Base-by-base conservation (phyloP, 2,329 filamentous ascomycete species). In the Claviceps fusiformis region DNA sequence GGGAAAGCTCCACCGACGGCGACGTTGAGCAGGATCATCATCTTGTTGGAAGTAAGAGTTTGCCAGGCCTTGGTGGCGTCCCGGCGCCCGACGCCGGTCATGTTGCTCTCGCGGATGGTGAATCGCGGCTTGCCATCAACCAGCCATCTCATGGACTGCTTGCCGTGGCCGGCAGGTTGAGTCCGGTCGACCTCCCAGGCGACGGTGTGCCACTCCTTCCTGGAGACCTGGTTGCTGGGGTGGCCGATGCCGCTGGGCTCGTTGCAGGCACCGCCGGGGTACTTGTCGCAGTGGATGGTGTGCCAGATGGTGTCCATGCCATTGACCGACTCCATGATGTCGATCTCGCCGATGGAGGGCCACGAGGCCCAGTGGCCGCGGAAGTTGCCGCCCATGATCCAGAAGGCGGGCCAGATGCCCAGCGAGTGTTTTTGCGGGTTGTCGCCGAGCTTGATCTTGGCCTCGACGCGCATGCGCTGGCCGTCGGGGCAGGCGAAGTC, bases 381-480 rank as follows among this genome's bases (percentile, higher is more conserved):
- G 62, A 68, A 73, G 1, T 58, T 61, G 9, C 64, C 57, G 6
- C 73, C 73, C 37, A 76, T 67, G 27, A 69, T 63, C 74, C 73
- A 76, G 58, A 76, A 75, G 0, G 73, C 74, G 0, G 70, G 71
- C 74, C 74, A 76, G 60, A 75, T 72, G 19, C 73, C 72, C 50
- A 67, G 59, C 56, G 71, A 67, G 5, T 59, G 52, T 9, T 53
- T 27, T 31, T 55, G 52, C 1, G 64, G 39, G 19, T 62, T 62
- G 54, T 29, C 54, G n/a, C 70, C 67, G 3, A 75, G 60, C 59
- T 65, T 68, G 57, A 76, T 65, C 17, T 59, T 59, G 5, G 70
- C 66, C 60, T 75, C 69, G 53, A 73, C 64, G 54, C 68, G 67
- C 52, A 75, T 57, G 53, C 65, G 67, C 35, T 66, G 60, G 49